Conservation (phyloP, 2,329 filamentous ascomycete genomes). For the Claviceps arundinis region DNA sequence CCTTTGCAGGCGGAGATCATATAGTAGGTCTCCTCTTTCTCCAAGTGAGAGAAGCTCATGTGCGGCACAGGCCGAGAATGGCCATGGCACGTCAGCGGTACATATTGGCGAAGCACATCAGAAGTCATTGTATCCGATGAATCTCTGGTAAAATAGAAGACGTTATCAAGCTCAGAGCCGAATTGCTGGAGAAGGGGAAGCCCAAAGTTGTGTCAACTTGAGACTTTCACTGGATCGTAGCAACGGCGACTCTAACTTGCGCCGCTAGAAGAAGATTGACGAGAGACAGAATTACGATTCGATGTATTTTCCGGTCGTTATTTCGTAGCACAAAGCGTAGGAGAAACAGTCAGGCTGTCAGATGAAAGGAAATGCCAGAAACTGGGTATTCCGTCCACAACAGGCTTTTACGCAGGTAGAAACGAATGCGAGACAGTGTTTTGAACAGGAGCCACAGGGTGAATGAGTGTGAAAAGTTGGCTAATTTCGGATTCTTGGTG, state of each 20-base stretch:
- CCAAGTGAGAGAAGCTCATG: conserved; percentile 73
- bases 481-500: neutral
- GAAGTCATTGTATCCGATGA: conserved; percentile 17
- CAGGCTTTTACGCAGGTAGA: neutral
- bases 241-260: neutral
- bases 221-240: neutral
- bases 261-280: neutral
- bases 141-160: neutral
- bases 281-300: neutral
- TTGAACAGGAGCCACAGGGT: neutral
- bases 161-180: neutral
- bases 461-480: neutral
- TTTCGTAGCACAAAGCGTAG: neutral
- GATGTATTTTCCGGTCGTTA: neutral
- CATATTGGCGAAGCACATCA: conserved; percentile 43
- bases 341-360: neutral
- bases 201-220: neutral
- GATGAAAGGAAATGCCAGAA: neutral
- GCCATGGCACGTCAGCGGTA: conserved; percentile 86
- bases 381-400: conserved; percentile 4
- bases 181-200: neutral
- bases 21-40: conserved; percentile 77
- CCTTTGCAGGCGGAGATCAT: conserved; percentile 89
- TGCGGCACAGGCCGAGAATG: conserved; percentile 89
- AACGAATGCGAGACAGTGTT: neutral